Evolutionary conservation across 139 green algal species (phyloP).

Genomic region (Picochlorum sp.): DNA sequence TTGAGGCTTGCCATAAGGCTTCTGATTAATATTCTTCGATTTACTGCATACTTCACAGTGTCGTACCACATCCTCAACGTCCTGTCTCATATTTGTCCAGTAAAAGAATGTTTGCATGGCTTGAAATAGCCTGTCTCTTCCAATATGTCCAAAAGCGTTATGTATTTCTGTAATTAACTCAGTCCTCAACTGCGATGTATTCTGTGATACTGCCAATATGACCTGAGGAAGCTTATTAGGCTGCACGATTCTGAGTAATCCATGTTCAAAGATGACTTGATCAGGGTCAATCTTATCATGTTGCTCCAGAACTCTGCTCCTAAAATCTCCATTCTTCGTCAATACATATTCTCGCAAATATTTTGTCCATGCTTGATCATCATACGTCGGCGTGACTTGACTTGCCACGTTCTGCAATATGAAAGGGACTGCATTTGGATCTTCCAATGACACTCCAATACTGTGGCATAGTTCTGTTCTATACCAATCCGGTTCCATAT

Average conservation of each 20-base stretch:
- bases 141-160: conserved; percentile 6
- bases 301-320: conserved; percentile 1
- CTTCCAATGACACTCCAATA: neutral
- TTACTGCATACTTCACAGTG: neutral
- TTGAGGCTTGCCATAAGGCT: neutral
- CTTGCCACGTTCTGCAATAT: neutral
- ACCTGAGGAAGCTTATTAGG: neutral
- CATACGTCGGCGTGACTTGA: too few relatives aligned
- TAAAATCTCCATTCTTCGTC: neutral
- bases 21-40: neutral
- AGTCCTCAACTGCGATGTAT: conserved; percentile 6
- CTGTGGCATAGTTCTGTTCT: neutral
- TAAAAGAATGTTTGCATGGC: neutral
- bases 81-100: neutral
- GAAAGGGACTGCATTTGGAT: neutral
- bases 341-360: neutral
- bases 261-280: too few relatives aligned
- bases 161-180: conserved; percentile 7
- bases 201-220: conserved; percentile 1
- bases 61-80: neutral
- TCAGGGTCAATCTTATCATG: neutral
- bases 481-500: neutral
- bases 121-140: neutral
- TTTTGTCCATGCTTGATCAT: neutral
- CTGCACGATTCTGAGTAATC: neutral